These are phyloP conservation scores for Cercophora sp. DNA, from an alignment of 495 filamentous ascomycete species.

Conservation along the genomic window DNA sequence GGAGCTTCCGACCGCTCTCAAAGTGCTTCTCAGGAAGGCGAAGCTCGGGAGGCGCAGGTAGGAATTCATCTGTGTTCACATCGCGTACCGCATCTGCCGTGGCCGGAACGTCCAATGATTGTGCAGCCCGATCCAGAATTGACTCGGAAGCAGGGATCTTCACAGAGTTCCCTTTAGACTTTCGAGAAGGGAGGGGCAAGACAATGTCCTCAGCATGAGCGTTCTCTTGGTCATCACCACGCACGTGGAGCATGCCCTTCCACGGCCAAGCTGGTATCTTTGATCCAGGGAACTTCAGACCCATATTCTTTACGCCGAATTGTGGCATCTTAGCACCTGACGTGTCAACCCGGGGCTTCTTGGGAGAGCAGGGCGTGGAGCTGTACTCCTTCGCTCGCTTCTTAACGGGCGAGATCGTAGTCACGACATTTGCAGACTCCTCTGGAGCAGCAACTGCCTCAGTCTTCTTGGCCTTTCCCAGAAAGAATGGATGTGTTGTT, in stretches of 20 bases:
- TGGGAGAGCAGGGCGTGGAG: constrained; percentile 33
- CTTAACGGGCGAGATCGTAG: not conserved
- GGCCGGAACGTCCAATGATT: constrained; percentile 29
- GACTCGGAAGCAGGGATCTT: constrained; percentile 42
- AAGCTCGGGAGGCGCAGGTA: constrained; percentile 36
- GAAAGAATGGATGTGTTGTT: constrained; percentile 79
- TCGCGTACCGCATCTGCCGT: constrained; percentile 24
- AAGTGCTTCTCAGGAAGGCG: constrained; percentile 46
- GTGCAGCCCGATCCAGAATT: constrained; percentile 32
- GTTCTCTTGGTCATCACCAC: constrained; percentile 29
- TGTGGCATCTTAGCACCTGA: constrained; percentile 24
- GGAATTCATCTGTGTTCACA: constrained; percentile 35
- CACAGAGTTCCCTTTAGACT: constrained; percentile 48
- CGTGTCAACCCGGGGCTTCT: constrained; percentile 17
- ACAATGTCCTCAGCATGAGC: not conserved
- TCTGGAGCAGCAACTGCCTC: constrained; percentile 7
- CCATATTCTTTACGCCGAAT: constrained; percentile 29
- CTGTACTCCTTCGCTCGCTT: constrained; percentile 30
- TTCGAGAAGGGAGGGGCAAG: constrained; percentile 27
- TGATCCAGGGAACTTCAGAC: constrained; percentile 55
- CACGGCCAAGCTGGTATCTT: constrained; percentile 68
- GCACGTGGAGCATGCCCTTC: constrained; percentile 57
- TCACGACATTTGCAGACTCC: constrained; percentile 17
- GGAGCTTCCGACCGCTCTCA: constrained; percentile 46
- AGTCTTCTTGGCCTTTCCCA: constrained; percentile 37